Evolutionary conservation across 768 basidiomycete species (phyloP), one percentile per base, ranked within the genome.

Genomic region (Panaeolus cyanescens): DNA sequence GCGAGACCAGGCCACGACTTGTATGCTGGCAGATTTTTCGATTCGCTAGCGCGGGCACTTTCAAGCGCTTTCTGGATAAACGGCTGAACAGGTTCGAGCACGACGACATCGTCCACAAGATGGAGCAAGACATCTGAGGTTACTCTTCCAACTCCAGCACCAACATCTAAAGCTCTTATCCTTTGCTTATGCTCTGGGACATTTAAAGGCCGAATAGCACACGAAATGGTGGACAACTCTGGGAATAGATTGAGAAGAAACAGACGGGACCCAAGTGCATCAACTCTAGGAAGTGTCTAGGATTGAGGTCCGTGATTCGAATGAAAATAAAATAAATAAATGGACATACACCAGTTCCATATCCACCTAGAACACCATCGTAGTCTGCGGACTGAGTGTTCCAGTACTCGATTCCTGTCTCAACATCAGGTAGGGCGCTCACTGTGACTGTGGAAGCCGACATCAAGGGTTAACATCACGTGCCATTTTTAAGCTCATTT

Each of bases 91-190:
- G 96, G 97, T 73, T 99, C 96, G 59, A 96, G 83, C 58, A 96
- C 85, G 42, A 95, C 88, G 54, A 98, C 93, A 65, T 94, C 90
- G 22, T 88, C 83, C 63, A 95, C 84, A 57, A 98, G 88, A 67
- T 90, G 91, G n/a, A 98, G 84, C 32, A 99, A 86, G 12, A 95
- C 93, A 65, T 92, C 87, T 2, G 86, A 80, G 0, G 95, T 96
- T 28, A 97, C 95, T 56, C 96, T 88, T 10, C 96, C 96, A 54
- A 99, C 89, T 10, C 96, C 96, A 5, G 95, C 95, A 15, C 92
- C 96, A 60, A 95, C 93, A 69, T 99, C 96, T 20, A 99, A 83
- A 0, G 92, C 95, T 45, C 93, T 85, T 28, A 80, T 85, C 50
- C 80, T 70, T 39, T 66, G 55, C 39, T 57, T 39, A 58, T 59